phyloP scores from a whole-genome alignment of 1,284 basidiomycete species.

The Mixia osmundae region DNA sequence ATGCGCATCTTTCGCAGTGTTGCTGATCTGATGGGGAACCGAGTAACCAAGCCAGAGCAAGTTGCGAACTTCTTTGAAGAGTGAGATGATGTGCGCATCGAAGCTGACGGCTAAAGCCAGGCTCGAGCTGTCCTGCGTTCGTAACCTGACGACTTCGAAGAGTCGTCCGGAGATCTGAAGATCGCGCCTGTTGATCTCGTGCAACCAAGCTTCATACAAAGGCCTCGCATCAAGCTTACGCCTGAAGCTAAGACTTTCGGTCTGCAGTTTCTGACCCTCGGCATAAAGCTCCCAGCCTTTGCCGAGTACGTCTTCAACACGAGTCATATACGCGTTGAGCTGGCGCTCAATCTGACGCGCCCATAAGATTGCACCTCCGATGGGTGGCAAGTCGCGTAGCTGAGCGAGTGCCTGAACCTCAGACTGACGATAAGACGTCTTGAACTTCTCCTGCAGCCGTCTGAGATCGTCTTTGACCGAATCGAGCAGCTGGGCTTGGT shows the following conservation, averaged over 20 bases:
- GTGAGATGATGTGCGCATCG: conserved; percentile 86
- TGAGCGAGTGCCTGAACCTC: conserved; percentile 29
- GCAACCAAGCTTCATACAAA: conserved; percentile 87
- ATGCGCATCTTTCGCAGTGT: conserved; percentile 95
- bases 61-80: conserved; percentile 96
- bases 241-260: conserved; percentile 72
- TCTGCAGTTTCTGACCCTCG: conserved; percentile 91
- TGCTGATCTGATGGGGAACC: conserved; percentile 79
- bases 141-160: conserved; percentile 70
- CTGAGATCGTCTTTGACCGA: conserved; percentile 97
- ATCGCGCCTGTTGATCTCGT: conserved; percentile 76
- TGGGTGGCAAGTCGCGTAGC: conserved; percentile 87
- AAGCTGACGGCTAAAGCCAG: conserved; percentile 94
- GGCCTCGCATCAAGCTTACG: conserved; percentile 85
- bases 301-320: conserved; percentile 95
- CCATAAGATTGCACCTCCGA: conserved; percentile 95
- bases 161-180: conserved; percentile 81
- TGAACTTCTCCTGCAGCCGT: conserved; percentile 62
- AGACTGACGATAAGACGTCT: conserved; percentile 10
- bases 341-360: conserved; percentile 94
- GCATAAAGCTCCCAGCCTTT: conserved; percentile 97
- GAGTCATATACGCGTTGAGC: conserved; percentile 89
- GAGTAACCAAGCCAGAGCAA: conserved; percentile 85
- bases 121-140: conserved; percentile 39
- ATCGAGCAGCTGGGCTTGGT: conserved; percentile 91